Evolutionary conservation across 495 filamentous ascomycete genomes (phyloP), one percentile per base, ranked within the genome.

Genomic region (Trichocladium uniseriatum): DNA sequence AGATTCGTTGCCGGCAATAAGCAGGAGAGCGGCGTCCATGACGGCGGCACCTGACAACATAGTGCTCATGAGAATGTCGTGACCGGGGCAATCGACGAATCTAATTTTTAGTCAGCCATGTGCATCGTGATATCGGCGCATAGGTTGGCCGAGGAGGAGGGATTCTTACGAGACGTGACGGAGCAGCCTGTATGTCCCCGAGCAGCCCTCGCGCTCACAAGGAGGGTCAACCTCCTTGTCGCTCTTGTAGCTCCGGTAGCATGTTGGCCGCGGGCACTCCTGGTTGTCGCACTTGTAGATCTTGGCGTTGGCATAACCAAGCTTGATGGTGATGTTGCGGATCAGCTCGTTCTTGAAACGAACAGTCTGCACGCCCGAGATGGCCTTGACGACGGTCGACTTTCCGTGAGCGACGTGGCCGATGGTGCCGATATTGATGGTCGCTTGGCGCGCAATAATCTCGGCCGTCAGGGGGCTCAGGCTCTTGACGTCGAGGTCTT

Each of bases 1-100:
- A 15, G 85, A 84, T 85, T 98, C 92, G 75, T 98, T 98, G 72
- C 92, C 94, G 52, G 92, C 94, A 64, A 98, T 96, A 36, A 98
- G 76, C 27, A 98, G 80, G 27, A 98, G 78, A 28, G 94, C 94
- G 42, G 92, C 92, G 68, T 98, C 92, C 92, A 98, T 98, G 76
- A 98, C 92, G 37, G 92, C 92, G 60, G 92, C 92, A 62, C 92
- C 94, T 64, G 92, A 98, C 71, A 97, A 82, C 92, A 97, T 98
- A 51, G 92, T 98, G 69, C 90, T 95, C 92, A 98, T 98, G 62
- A 98, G 89, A 87, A 98, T 98, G 72, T 98, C 92, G 83, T 98
- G 92, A 69, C 92, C 92, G 31, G 92, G 92, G 78, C 92, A 98
- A 69, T 98, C 92, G 49, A 98, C 94, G 67, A 98, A 98, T 14